phyloP scores from a whole-genome alignment of 2,329 filamentous ascomycete species.

The Epichloe aotearoae region DNA sequence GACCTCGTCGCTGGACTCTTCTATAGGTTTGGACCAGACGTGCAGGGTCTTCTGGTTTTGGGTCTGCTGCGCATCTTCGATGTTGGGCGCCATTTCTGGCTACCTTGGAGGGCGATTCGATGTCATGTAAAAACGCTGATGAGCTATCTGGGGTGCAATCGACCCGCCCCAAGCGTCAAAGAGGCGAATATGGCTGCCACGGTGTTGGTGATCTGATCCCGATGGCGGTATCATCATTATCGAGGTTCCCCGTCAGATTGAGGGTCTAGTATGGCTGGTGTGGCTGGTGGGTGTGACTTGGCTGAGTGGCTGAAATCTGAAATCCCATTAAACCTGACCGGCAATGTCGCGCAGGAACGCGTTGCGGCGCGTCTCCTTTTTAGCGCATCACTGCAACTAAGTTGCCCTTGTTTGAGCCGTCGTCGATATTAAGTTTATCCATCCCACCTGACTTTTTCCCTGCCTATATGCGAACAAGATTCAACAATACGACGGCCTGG shows the following conservation, averaged over 20 bases:
- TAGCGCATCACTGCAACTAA: not conserved
- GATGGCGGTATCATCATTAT: not conserved
- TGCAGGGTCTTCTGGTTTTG: constrained; percentile 20
- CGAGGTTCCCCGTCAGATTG: not conserved
- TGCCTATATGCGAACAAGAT: not conserved
- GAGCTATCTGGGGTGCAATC: not conserved
- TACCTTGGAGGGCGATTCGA: constrained; percentile 11
- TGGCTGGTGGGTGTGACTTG: not conserved
- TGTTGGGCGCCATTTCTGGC: constrained; percentile 23
- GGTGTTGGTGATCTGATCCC: not conserved
- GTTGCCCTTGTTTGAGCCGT: not conserved
- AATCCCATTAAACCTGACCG: constrained; percentile 20
- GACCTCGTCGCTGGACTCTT: constrained; percentile 11
- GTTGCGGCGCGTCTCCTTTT: constrained; percentile 21
- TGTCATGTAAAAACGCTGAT: constrained; percentile 3
- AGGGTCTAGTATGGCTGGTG: not conserved
- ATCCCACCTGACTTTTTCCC: not conserved
- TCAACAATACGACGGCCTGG: not conserved
- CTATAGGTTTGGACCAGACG: constrained; percentile 24
- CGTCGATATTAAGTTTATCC: not conserved
- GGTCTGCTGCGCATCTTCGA: constrained; percentile 13
- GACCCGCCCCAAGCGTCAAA: not conserved
- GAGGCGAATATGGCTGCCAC: not conserved
- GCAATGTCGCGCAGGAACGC: constrained; percentile 17
- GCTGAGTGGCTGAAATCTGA: constrained; percentile 7